A percentile compares a stretch with the other conserved stretches of the same genome.
Conservation (phyloP, 768 basidiomycete species). For the Boletus tomentosulus region DNA sequence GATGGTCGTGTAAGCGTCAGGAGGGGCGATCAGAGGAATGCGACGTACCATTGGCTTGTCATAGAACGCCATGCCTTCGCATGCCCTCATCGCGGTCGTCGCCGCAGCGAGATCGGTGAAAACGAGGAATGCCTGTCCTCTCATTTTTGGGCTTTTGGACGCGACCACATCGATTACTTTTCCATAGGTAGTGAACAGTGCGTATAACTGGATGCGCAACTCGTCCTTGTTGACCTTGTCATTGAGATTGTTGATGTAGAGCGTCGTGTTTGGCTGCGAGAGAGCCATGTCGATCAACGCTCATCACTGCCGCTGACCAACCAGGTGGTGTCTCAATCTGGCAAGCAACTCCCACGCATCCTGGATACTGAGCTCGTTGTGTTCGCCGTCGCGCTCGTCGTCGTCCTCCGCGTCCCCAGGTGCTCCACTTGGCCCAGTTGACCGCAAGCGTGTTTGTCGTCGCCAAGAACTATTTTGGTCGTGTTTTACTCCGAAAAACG, state of each 20-base stretch:
- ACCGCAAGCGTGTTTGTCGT: constrained; percentile 7
- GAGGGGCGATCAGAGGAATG: constrained; percentile 1
- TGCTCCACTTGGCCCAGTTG: background rate
- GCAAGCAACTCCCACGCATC: constrained; percentile 23
- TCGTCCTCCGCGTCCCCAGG: background rate
- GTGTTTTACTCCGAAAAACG: constrained; percentile 28
- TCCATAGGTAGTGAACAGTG: constrained; percentile 91
- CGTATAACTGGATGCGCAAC: constrained; percentile 74
- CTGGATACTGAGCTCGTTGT: background rate
- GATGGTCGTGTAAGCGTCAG: constrained; percentile 11
- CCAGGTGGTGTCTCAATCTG: constrained; percentile 9
- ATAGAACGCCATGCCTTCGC: constrained; percentile 91
- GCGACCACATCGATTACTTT: constrained; percentile 92
- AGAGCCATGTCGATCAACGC: constrained; percentile 34
- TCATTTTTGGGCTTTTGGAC: constrained; percentile 78
- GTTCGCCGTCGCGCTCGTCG: constrained; percentile 6
- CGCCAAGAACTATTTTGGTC: constrained; percentile 14
- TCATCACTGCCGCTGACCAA: background rate
- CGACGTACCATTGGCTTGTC: constrained; percentile 82
- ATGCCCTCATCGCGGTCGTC: constrained; percentile 88
- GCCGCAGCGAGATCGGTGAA: constrained; percentile 89
- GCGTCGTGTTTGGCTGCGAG: constrained; percentile 77
- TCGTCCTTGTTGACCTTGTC: constrained; percentile 92
- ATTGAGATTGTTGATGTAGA: constrained; percentile 92
- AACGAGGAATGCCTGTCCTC: constrained; percentile 94